Percentiles rank a stretch among this genome's conserved stretches.
phyloP scores from a whole-genome alignment of 306 rosid genomes.

The Vicia villosa region DNA sequence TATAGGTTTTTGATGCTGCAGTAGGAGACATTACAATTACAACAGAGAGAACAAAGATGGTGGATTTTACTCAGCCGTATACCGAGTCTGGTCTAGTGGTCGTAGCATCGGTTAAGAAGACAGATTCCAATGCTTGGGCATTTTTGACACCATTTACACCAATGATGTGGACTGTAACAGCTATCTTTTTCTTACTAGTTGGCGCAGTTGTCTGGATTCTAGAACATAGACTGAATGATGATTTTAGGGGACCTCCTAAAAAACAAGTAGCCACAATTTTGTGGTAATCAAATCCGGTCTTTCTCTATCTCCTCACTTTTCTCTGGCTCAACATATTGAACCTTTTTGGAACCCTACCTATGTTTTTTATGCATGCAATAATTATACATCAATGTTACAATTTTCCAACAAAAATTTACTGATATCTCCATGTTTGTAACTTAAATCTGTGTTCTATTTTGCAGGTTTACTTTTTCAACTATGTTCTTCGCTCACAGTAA shows the following conservation, averaged over 20 bases:
- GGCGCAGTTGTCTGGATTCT: slow-evolving; percentile 94
- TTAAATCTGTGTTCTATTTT: slow-evolving; percentile 23
- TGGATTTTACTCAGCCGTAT: slow-evolving; percentile 93
- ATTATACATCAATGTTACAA: not conserved
- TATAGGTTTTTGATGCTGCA: slow-evolving; percentile 80
- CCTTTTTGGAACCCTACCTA: slow-evolving; percentile 3
- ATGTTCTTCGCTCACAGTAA: slow-evolving; percentile 92
- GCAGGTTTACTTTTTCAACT: slow-evolving; percentile 88
- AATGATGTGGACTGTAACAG: slow-evolving; percentile 79
- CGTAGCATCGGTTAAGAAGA: slow-evolving; percentile 69
- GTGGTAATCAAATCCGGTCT: slow-evolving; percentile 54
- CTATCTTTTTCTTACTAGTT: slow-evolving; percentile 63
- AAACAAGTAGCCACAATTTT: slow-evolving; percentile 70
- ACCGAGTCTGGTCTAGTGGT: slow-evolving; percentile 93
- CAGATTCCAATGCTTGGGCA: slow-evolving; percentile 82
- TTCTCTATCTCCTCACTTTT: not conserved
- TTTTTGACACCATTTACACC: slow-evolving; percentile 79
- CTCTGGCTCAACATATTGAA: not conserved
- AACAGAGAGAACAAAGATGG: slow-evolving; percentile 86
- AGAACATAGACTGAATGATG: slow-evolving; percentile 90
- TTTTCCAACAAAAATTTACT: slow-evolving; percentile 25
- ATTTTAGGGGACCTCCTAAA: slow-evolving; percentile 90
- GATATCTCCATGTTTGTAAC: slow-evolving; percentile 28
- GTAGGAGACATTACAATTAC: slow-evolving; percentile 91
- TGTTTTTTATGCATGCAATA: slow-evolving; percentile 27